Base-by-base conservation (phyloP, 2,329 filamentous ascomycete species). In the Calonectria pteridis region DNA sequence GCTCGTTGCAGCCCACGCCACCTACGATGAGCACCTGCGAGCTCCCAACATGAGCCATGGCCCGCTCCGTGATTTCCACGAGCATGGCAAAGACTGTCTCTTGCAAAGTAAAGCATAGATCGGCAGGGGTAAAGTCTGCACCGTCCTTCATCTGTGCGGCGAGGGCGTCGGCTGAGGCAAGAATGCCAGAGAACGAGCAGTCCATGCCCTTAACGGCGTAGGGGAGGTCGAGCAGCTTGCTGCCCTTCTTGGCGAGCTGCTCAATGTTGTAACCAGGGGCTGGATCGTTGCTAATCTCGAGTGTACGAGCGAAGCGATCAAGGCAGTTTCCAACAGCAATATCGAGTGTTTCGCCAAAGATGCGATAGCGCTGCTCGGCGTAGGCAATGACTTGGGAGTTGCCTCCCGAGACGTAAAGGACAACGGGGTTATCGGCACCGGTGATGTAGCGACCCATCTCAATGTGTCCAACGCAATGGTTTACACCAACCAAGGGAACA, bases 201-300 rank as follows among this genome's bases (percentile, higher is more conserved):
- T 99, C 97, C 97, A 99, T 99, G 66, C 97, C 97, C 85, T 99
- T 99, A 76, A 99, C 97, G 2, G 96, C 92, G 82, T 99, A 99
- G 2, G 97, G 97, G 33, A 99, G 87, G 78, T 98, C 96, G 23
- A 98, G 88, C 49, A 99, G 87, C 28, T 89, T 91, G 0, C 91
- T 91, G 68, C 93, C 92, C 84, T 94, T 93, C 78, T 90, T 90
- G 74, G 97, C 97, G 64, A 98, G 88, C 85, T 98, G 95, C 87
- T 99, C 97, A 79, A 99, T 98, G 83, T 99, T 99, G 85, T 98
- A 98, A 1, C 97, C 97, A 0, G 97, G 97, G 1, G 97, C 97
- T 0, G 97, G 97, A 84, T 99, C 96, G 84, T 99, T 99, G 83
- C 94, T 93, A 82, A 99, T 98, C 79, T 91, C 91, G 62, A 99